A percentile compares a stretch with the other conserved stretches of the same genome.
Evolutionary conservation across 306 rosid species (phyloP).

Genomic region (Glycyrrhiza uralensis): DNA sequence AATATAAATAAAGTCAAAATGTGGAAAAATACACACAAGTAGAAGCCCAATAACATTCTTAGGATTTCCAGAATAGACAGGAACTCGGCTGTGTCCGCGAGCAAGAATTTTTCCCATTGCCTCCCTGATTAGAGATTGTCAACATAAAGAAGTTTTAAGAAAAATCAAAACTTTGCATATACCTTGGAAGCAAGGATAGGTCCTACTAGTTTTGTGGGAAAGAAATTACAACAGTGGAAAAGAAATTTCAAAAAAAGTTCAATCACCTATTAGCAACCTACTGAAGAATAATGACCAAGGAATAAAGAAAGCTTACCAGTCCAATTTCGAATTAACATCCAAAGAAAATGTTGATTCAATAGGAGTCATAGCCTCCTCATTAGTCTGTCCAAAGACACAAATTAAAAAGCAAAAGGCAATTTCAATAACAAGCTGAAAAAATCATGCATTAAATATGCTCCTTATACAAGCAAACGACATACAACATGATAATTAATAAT

Average conservation of each 20-base stretch:
- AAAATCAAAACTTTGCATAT: too few species aligned
- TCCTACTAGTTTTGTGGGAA: neutral
- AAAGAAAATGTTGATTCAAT: conserved; percentile 89
- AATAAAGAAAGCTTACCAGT: conserved; percentile 56
- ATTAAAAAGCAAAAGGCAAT: neutral
- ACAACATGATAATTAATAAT: neutral
- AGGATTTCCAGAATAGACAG: too few species aligned
- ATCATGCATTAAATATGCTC: neutral
- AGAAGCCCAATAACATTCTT: conserved; percentile 85
- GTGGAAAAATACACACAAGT: conserved; percentile 46
- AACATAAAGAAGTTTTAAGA: neutral
- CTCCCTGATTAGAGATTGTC: conserved; percentile 55
- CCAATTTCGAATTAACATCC: conserved; percentile 85
- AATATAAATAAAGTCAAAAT: neutral
- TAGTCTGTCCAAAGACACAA: conserved; percentile 52
- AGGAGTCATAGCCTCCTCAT: conserved; percentile 95
- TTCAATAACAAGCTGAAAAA: neutral
- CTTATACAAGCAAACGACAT: neutral
- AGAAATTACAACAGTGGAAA: conserved; percentile 21
- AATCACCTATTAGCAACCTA: neutral
- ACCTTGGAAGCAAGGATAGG: neutral
- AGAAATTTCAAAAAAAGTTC: neutral
- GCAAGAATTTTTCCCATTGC: conserved; percentile 96
- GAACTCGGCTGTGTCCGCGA: too few species aligned
- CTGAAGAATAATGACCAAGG: neutral